phyloP scores from a whole-genome alignment of 1,284 basidiomycete genomes.

The Leccinum idahoense region DNA sequence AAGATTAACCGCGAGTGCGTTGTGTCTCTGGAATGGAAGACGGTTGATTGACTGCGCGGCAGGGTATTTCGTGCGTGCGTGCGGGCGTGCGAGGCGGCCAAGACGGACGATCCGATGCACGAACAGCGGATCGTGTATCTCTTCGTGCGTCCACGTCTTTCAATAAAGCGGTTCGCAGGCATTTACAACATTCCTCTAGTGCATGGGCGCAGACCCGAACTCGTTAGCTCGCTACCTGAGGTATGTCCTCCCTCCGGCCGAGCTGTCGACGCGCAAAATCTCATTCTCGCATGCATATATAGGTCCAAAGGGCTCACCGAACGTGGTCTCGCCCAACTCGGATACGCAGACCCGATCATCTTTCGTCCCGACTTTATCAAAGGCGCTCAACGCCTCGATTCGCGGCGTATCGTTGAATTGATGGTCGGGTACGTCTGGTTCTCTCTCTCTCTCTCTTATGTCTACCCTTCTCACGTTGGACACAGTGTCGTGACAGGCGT shows the following conservation, averaged over 20 bases:
- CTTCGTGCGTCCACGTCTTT: conserved; percentile 39
- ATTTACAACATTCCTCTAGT: conserved; percentile 30
- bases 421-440: conserved; percentile 36
- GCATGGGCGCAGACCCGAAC: conserved; percentile 40
- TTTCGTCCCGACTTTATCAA: conserved; percentile 59
- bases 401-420: conserved; percentile 35
- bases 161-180: conserved; percentile 19
- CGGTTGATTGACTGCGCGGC: not conserved
- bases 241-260: conserved; percentile 24
- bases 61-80: conserved; percentile 58
- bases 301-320: conserved; percentile 77
- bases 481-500: conserved; percentile 35
- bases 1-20: conserved; percentile 71
- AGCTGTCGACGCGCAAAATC: not conserved
- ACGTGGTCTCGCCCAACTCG: conserved; percentile 55
- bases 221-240: conserved; percentile 49
- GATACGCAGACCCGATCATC: conserved; percentile 64
- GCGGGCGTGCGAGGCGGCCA: conserved; percentile 59
- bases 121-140: conserved; percentile 64
- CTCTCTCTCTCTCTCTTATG: no score
- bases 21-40: not conserved
- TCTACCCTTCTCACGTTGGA: no score
- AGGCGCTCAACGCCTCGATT: conserved; percentile 37
- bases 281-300: not conserved
- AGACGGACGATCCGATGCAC: conserved; percentile 37